Conservation (phyloP, 352 stramenopile genomes). For the Blastocystis sp. region DNA sequence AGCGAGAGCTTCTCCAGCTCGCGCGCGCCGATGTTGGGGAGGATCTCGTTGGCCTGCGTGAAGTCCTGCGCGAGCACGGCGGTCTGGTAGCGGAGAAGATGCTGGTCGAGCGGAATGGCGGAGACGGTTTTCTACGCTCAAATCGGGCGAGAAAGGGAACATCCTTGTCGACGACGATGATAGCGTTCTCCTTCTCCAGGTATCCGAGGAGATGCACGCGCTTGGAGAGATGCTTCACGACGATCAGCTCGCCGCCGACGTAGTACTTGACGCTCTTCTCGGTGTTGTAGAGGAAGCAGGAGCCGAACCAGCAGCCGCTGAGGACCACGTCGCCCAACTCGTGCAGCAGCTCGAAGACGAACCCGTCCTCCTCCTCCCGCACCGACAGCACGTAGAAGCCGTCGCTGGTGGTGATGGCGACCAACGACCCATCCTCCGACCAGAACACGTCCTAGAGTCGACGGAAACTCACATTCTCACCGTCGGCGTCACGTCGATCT, state of each 20-base stretch:
- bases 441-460: slow-evolving; percentile 84
- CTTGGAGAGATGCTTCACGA: slow-evolving; percentile 81
- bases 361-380: slow-evolving; percentile 74
- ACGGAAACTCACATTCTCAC: background rate
- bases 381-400: slow-evolving; percentile 82
- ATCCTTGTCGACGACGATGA: slow-evolving; percentile 95
- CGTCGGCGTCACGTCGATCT: slow-evolving; percentile 83
- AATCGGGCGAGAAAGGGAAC: slow-evolving; percentile 75
- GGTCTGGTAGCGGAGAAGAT: slow-evolving; percentile 95
- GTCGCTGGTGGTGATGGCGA: slow-evolving; percentile 83
- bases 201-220: slow-evolving; percentile 91
- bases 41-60: slow-evolving; percentile 85
- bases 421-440: slow-evolving; percentile 85
- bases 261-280: slow-evolving; percentile 89
- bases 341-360: slow-evolving; percentile 94
- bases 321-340: slow-evolving; percentile 87
- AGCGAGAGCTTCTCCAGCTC: slow-evolving; percentile 51
- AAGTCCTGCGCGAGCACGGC: slow-evolving; percentile 93
- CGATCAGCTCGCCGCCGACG: slow-evolving; percentile 97
- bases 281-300: slow-evolving; percentile 95
- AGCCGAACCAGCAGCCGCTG: slow-evolving; percentile 92
- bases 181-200: slow-evolving; percentile 88
- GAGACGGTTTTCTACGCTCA: slow-evolving; percentile 36
- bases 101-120: slow-evolving; percentile 70
- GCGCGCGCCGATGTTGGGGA: slow-evolving; percentile 76